These are phyloP conservation scores for Paecilomyces dactylethromorphus DNA, from an alignment of 2,329 filamentous ascomycete genomes.

Conservation along the genomic window DNA sequence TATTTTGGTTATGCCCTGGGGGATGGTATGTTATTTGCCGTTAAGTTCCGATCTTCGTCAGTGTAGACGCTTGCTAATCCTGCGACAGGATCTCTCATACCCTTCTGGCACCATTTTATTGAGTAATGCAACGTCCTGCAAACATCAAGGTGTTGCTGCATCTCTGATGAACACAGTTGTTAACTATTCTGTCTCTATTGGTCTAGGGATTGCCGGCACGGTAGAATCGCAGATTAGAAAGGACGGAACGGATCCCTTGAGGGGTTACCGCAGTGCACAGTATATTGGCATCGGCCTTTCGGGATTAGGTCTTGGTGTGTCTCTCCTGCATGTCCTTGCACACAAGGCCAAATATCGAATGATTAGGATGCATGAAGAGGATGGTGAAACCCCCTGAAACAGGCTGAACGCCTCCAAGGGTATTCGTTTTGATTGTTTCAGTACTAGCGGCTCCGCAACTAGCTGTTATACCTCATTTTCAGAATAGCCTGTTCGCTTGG, in stretches of 20 bases:
- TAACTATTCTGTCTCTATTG: constrained; percentile 63
- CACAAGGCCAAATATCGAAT: background rate
- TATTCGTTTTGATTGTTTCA: background rate
- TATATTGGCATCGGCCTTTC: constrained; percentile 34
- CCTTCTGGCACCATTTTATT: constrained; percentile 58
- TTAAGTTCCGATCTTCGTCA: background rate
- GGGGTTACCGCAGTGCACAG: constrained; percentile 33
- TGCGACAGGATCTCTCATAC: constrained; percentile 58
- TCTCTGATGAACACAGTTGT: constrained; percentile 58
- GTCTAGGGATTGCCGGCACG: constrained; percentile 61
- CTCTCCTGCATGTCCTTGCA: constrained; percentile 2
- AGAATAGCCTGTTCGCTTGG: no score
- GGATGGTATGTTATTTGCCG: constrained; percentile 32
- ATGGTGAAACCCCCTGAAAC: background rate
- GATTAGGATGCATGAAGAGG: background rate
- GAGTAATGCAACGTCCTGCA: constrained; percentile 43
- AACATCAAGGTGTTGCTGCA: constrained; percentile 48
- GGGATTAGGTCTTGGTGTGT: constrained; percentile 15
- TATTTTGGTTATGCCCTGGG: constrained; percentile 50
- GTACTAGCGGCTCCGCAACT: background rate
- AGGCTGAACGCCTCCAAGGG: background rate
- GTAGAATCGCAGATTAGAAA: constrained; percentile 47
- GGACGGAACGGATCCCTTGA: constrained; percentile 25
- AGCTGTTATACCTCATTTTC: no score
- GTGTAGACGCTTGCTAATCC: background rate